These are phyloP conservation scores for Cytospora leucostoma DNA, from an alignment of 2,329 filamentous ascomycete species.

Conservation along the genomic window DNA sequence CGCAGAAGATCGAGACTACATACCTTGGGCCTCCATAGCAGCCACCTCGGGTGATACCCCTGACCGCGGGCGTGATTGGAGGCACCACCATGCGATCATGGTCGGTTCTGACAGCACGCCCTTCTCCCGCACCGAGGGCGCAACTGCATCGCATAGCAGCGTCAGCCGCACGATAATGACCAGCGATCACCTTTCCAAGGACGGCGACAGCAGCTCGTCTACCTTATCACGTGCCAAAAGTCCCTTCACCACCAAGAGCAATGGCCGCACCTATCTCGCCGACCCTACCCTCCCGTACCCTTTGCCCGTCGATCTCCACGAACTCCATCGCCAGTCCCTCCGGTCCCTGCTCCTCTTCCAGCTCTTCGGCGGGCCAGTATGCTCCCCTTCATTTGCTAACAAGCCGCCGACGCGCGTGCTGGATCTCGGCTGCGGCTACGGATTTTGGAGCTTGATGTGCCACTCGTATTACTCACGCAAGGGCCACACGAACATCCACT, in stretches of 20 bases:
- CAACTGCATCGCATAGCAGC: constrained; percentile 44
- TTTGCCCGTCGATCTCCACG: constrained; percentile 83
- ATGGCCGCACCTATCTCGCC: constrained; percentile 81
- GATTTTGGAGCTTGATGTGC: constrained; percentile 87
- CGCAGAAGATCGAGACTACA: constrained; percentile 9
- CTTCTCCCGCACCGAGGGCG: constrained; percentile 50
- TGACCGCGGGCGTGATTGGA: constrained; percentile 18
- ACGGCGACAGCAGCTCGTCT: constrained; percentile 42
- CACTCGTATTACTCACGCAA: constrained; percentile 73
- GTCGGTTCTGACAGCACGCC: constrained; percentile 45
- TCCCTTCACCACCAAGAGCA: constrained; percentile 66
- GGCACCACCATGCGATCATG: constrained; percentile 25
- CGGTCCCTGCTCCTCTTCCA: constrained; percentile 79
- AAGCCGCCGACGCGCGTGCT: constrained; percentile 76
- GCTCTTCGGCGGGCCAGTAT: constrained; percentile 78
- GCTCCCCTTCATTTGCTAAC: constrained; percentile 65
- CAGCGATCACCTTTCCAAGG: constrained; percentile 47
- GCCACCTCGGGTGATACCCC: constrained; percentile 7
- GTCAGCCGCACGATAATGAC: constrained; percentile 51
- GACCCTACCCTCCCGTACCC: constrained; percentile 74
- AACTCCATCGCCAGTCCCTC: constrained; percentile 84
- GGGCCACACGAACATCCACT: constrained; percentile 70
- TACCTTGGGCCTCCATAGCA: constrained; percentile 7
- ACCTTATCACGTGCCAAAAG: constrained; percentile 37
- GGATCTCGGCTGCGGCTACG: constrained; percentile 85